phyloP scores from a whole-genome alignment of 2,329 filamentous ascomycete genomes.

The Fusarium anguioides region DNA sequence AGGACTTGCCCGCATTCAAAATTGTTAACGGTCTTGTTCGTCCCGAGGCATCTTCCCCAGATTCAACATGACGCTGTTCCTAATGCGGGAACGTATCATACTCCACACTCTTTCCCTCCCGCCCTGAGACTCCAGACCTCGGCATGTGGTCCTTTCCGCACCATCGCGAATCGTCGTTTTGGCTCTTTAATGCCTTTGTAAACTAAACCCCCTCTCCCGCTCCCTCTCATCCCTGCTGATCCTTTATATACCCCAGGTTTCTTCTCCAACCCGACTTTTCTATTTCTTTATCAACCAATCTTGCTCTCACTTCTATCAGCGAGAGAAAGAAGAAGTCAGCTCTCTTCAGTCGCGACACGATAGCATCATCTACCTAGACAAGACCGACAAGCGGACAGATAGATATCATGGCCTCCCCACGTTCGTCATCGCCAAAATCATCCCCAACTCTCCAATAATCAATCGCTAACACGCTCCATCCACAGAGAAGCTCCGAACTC shows the following conservation, averaged over 20 bases:
- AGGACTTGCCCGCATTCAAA: neutral
- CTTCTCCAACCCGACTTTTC: neutral
- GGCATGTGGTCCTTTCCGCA: conserved; percentile 36
- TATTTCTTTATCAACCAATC: conserved; percentile 5
- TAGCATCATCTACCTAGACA: conserved; percentile 8
- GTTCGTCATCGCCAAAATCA: conserved; percentile 64
- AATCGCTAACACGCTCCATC: conserved; percentile 22
- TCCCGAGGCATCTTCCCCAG: conserved; percentile 47
- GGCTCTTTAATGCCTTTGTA: conserved; percentile 14
- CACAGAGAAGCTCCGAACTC: conserved; percentile 77
- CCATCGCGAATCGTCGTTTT: conserved; percentile 15
- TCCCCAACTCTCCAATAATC: neutral
- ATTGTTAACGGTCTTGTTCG: conserved; percentile 20
- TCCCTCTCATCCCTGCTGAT: too few species aligned
- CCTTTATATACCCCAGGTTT: conserved; percentile 37
- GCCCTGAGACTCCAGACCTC: conserved; percentile 39
- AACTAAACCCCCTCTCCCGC: conserved; percentile 19
- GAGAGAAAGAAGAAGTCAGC: conserved; percentile 23
- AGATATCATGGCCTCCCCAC: conserved; percentile 78
- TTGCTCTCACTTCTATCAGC: neutral
- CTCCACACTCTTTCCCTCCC: conserved; percentile 25
- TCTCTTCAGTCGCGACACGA: conserved; percentile 26
- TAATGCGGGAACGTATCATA: conserved; percentile 3
- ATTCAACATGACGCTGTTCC: conserved; percentile 35
- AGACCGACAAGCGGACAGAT: conserved; percentile 16